phyloP scores from a whole-genome alignment of 768 basidiomycete species.

The Kwoniella europaea region DNA sequence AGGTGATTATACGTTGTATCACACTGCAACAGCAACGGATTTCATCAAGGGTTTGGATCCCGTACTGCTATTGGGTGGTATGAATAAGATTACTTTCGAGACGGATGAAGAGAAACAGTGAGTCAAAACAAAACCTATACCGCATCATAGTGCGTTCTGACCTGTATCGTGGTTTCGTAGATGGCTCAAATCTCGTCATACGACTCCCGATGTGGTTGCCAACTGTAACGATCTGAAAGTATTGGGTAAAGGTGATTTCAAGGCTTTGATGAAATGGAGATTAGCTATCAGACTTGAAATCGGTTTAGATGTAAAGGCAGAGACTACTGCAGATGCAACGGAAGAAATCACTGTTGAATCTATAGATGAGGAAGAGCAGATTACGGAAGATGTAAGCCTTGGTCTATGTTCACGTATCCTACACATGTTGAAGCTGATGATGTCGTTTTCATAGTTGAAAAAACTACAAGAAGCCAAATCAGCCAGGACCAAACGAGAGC shows the following conservation, averaged over 20 bases:
- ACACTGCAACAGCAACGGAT: constrained; percentile 69
- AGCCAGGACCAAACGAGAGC: constrained; percentile 75
- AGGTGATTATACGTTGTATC: constrained; percentile 89
- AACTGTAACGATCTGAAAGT: constrained; percentile 93
- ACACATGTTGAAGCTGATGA: too few species aligned
- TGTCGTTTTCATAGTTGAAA: constrained; percentile 67
- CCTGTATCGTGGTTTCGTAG: constrained; percentile 57
- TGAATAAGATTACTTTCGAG: constrained; percentile 75
- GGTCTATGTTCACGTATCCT: neutral
- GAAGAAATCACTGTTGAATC: constrained; percentile 65
- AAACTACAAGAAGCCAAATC: constrained; percentile 76
- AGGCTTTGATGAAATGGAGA: constrained; percentile 88
- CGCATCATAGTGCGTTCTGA: neutral
- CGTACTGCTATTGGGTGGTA: constrained; percentile 71
- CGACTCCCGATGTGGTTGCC: constrained; percentile 76
- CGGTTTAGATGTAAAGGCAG: constrained; percentile 80
- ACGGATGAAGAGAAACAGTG: constrained; percentile 85
- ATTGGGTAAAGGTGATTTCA: constrained; percentile 97
- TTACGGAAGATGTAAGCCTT: constrained; percentile 77
- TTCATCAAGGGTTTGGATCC: constrained; percentile 77
- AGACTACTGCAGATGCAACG: constrained; percentile 72
- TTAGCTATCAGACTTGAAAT: constrained; percentile 83
- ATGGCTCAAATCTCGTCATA: constrained; percentile 74
- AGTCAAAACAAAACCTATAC: constrained; percentile 37
- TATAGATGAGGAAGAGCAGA: constrained; percentile 84